A percentile compares a stretch with the other conserved stretches of the same genome.
phyloP scores from a whole-genome alignment of 768 basidiomycete genomes.

The Trametes coccinea region DNA sequence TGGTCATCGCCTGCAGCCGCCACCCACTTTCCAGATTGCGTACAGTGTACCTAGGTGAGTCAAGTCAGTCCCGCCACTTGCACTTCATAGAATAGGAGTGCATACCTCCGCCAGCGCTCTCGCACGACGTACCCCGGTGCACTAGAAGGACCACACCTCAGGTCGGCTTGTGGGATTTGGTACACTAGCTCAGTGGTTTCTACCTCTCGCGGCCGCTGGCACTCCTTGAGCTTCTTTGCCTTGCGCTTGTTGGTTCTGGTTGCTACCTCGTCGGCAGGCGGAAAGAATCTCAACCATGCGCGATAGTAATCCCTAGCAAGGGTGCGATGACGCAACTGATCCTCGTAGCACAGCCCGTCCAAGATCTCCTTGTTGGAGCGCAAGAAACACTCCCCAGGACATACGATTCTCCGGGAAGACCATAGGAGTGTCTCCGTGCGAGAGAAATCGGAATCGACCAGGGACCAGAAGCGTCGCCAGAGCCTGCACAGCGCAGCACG shows the following conservation, averaged over 20 bases:
- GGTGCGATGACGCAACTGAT: neutral
- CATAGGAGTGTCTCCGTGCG: neutral
- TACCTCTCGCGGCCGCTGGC: neutral
- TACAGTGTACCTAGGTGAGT: constrained; percentile 1
- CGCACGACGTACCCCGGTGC: neutral
- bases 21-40: neutral
- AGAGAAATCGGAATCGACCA: neutral
- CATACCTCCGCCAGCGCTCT: constrained; percentile 5
- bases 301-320: neutral
- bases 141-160: neutral
- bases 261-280: neutral
- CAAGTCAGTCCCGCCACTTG: no score
- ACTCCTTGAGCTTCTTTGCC: neutral
- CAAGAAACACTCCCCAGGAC: constrained; percentile 8
- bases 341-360: constrained; percentile 2
- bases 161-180: neutral
- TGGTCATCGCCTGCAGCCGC: neutral
- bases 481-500: neutral
- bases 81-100: no score
- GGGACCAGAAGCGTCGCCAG: neutral
- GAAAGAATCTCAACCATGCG: neutral
- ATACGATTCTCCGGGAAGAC: neutral
- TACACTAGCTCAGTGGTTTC: neutral
- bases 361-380: neutral
- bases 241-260: neutral